Base-by-base conservation (phyloP, 257 asterid species). In the Pogostemon cablin region DNA sequence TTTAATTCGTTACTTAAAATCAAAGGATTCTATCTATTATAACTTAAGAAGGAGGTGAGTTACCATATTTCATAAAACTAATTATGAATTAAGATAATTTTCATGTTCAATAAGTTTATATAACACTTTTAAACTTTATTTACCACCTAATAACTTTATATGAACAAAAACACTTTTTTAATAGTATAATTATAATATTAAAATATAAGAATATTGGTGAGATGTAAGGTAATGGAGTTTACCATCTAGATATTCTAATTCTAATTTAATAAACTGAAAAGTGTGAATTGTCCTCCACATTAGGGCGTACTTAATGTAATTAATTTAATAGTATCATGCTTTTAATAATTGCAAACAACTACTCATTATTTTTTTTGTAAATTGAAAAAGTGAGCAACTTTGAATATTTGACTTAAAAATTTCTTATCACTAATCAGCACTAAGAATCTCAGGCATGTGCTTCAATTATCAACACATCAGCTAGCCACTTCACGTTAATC, bases 401-500 rank as follows among this genome's bases (percentile, higher is more conserved):
- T 68, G 55, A 41, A 68, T 68, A 43, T 57, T 57, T 69, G 74
- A 34, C 66, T 43, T 66, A 35, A 57, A 57, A 56, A 32, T 43
- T 69, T 11, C 35, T 32, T 41, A 32, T 65, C 73, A 55, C 65
- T 68, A 68, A 68, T 37, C 46, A 5, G 58, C 71, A 68, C 40
- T 69, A 0, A 69, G 58, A 57, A 69, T 69, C 74, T 69, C 34
- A 11, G 48, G 66, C 74, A 69, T 57, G 74, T 69, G 74, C 66
- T 69, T 69, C 74, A 43, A 57, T 44, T 55, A 25, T 17, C 43
- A 61, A 69, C 10, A 41, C 52, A 4, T 25, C 12, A 5, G 41
- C 41, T 40, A 25, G 32, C 62, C 62, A 67, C 44, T 67, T 52
- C 25, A 25, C 32, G 32, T 25, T 65, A 48, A 6, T 66, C 47